These are phyloP conservation scores for Cicer arietinum DNA, from an alignment of 306 rosid genomes.

Conservation along the genomic window DNA sequence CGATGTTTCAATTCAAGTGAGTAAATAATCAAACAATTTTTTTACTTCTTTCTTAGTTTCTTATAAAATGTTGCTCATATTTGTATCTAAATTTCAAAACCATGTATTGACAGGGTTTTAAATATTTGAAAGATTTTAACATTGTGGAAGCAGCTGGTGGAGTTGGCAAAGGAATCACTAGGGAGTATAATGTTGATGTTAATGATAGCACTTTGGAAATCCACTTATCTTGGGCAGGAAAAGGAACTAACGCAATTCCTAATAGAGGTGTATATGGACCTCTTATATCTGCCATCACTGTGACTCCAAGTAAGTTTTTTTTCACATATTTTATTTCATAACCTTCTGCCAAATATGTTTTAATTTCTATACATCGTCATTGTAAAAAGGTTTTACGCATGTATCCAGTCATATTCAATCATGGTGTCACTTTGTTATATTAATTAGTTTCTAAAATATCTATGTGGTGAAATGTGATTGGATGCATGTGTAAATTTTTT, in stretches of 20 bases:
- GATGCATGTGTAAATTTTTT: background rate
- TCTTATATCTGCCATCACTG: constrained; percentile 79
- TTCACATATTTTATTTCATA: background rate
- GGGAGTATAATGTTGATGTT: constrained; percentile 53
- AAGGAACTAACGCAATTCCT: constrained; percentile 83
- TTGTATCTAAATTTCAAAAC: constrained; percentile 11
- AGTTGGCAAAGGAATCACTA: constrained; percentile 55
- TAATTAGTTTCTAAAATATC: background rate
- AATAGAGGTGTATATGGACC: constrained; percentile 81
- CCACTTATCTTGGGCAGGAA: constrained; percentile 83
- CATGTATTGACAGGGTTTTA: constrained; percentile 52
- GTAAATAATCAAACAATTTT: constrained; percentile 36
- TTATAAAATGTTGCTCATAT: background rate
- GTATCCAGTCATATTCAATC: background rate
- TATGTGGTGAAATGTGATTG: background rate
- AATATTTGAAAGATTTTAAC: constrained; percentile 66
- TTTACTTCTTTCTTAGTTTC: background rate
- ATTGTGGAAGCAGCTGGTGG: constrained; percentile 71
- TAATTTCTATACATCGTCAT: background rate
- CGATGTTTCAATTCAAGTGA: constrained; percentile 86
- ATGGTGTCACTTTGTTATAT: background rate
- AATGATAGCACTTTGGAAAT: constrained; percentile 71
- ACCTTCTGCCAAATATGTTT: background rate
- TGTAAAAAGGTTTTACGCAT: background rate
- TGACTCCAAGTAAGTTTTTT: constrained; percentile 67